Conservation (phyloP, 2,329 filamentous ascomycete genomes). For the Ambrosiella xylebori region DNA sequence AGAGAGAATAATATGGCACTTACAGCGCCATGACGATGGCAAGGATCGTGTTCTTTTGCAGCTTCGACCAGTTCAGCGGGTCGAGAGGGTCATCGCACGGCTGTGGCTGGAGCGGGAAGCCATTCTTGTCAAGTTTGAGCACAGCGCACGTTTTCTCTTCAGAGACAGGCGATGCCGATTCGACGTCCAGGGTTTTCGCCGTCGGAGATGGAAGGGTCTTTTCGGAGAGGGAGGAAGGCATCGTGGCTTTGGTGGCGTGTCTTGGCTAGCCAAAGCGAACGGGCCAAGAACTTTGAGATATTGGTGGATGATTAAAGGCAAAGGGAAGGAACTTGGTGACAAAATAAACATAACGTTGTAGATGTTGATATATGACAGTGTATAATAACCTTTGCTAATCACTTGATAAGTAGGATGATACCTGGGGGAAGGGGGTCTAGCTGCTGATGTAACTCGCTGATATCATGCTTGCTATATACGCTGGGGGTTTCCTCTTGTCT, state of each 20-base stretch:
- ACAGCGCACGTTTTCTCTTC: background rate
- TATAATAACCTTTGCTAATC: too few species aligned
- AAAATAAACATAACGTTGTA: too few species aligned
- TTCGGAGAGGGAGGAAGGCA: background rate
- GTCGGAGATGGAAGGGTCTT: background rate
- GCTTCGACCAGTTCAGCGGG: slow-evolving; percentile 34
- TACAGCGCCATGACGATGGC: slow-evolving; percentile 36
- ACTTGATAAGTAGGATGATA: too few species aligned
- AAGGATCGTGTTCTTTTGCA: slow-evolving; percentile 31
- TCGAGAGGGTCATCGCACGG: slow-evolving; percentile 28
- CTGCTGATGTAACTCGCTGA: background rate
- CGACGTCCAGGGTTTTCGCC: background rate
- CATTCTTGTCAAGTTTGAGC: slow-evolving; percentile 15
- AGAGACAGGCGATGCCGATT: background rate
- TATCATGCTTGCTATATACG: background rate
- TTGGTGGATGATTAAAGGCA: too few species aligned
- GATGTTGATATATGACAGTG: too few species aligned
- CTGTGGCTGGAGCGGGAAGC: slow-evolving; percentile 22
- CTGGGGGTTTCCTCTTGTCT: background rate
- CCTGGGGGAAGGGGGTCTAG: too few species aligned
- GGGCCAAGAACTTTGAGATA: too few species aligned
- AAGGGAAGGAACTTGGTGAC: too few species aligned
- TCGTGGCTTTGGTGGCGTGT: background rate
- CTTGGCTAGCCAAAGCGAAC: too few species aligned
- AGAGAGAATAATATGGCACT: slow-evolving; percentile 12